Conservation (phyloP, 305 asterid genomes). For the Stenogyne calaminthoides region DNA sequence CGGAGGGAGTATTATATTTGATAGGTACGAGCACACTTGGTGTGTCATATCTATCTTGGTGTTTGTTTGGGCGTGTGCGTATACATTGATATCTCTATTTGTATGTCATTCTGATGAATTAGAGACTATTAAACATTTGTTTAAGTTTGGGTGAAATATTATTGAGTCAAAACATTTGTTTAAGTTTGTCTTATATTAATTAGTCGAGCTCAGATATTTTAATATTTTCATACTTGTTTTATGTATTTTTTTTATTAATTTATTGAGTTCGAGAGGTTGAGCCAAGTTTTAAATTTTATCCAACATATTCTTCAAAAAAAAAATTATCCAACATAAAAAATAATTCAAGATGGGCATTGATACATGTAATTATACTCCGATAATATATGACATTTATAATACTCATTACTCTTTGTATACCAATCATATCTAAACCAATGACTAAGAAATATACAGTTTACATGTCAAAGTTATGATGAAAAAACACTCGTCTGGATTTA, state of each 20-base stretch:
- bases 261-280: background rate
- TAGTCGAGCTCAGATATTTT: background rate
- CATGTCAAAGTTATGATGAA: background rate
- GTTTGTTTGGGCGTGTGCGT: background rate
- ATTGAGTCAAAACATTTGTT: background rate
- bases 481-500: background rate
- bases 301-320: too few relatives aligned
- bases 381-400: background rate
- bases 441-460: background rate
- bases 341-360: background rate
- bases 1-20: too few relatives aligned
- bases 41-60: conserved; percentile 28
- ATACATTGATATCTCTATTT: background rate
- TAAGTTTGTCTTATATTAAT: background rate
- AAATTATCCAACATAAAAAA: background rate
- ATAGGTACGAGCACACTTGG: conserved; percentile 17
- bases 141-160: background rate
- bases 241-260: too few relatives aligned
- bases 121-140: background rate
- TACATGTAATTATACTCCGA: background rate
- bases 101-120: background rate
- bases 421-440: background rate
- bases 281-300: background rate
- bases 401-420: background rate
- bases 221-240: background rate